Evolutionary conservation across 129 eudicot species (phyloP), one percentile per base, ranked within the genome.

Genomic region (Silybum marianum): DNA sequence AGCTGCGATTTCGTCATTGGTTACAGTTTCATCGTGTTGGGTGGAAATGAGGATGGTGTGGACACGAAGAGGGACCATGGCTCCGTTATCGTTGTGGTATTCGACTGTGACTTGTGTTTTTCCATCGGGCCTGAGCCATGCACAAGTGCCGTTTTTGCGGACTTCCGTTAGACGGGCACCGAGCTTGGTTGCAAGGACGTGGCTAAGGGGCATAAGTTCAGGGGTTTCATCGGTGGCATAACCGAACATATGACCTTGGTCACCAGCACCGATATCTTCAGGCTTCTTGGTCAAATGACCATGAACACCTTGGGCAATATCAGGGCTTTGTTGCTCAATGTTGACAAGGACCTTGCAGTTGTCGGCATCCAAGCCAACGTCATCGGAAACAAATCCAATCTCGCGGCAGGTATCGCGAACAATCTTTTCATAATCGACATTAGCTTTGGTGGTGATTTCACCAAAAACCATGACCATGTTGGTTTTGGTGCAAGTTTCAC

Each of bases 211-310:
- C 94, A 90, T 90, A 65, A 88, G 85, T 12, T 90, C 94, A 26
- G 91, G 91, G 75, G 94, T 90, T 75, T 90, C 93, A 85, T 90
- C 93, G 7, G 93, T 90, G 11, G 93, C 93, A 79, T 90, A 90
- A 36, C 93, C 93, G 72, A 90, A 90, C 90, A 87, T 89, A 21
- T 89, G 93, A 2, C 90, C 93, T 70, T 89, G 93, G 71, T 86
- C 93, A 71, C 93, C 91, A 9, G 93, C 93, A 81, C 93, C 93
- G 23, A 90, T 86, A 30, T 90, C 93, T 79, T 90, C 91, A 0
- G 93, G 93, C 72, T 82, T 84, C 89, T 90, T 90, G 65, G 89
- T 90, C 70, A 90, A 72, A 63, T 90, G 93, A 60, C 93, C 93
- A 23, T 90, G 93, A 70, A 90, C 91, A 83, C 91, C 93, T 58